Evolutionary conservation across 768 basidiomycete species (phyloP).

Genomic region (Termitomyces sp.): DNA sequence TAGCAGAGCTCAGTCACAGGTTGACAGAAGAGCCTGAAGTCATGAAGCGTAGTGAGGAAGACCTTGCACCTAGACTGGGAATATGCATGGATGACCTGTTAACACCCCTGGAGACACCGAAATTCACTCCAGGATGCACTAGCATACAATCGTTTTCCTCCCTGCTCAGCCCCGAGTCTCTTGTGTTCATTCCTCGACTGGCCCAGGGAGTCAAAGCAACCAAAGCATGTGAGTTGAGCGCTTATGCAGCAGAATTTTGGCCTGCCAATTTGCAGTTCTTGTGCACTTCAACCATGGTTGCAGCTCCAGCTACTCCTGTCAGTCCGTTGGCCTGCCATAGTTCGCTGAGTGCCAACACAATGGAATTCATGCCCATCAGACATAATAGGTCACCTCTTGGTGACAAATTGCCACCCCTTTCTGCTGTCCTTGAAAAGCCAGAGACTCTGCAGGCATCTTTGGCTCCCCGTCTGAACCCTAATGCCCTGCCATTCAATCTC

Average conservation of each 20-base stretch:
- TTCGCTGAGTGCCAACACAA: background rate
- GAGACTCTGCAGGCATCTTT: background rate
- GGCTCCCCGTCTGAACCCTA: background rate
- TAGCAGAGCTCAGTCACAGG: background rate
- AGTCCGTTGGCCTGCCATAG: background rate
- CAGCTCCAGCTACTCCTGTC: background rate
- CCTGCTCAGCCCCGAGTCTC: background rate
- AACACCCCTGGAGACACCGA: background rate
- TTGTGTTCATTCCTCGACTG: background rate
- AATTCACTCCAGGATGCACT: background rate
- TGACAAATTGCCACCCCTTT: background rate
- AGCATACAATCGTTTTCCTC: background rate
- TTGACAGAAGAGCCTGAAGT: background rate
- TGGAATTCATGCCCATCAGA: background rate
- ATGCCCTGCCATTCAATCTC: no score
- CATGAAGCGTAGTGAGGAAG: background rate
- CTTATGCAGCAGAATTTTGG: background rate
- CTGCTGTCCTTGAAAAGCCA: background rate
- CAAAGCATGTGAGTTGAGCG: background rate
- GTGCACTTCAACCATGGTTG: background rate
- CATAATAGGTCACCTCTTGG: background rate
- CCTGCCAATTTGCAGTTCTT: background rate
- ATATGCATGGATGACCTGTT: background rate
- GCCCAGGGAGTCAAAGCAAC: background rate
- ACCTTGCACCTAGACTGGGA: background rate